A percentile compares a stretch with the other conserved stretches of the same genome.
Evolutionary conservation across 192 early-diverging fungal species (phyloP).

Genomic region (Geranomyces variabilis): DNA sequence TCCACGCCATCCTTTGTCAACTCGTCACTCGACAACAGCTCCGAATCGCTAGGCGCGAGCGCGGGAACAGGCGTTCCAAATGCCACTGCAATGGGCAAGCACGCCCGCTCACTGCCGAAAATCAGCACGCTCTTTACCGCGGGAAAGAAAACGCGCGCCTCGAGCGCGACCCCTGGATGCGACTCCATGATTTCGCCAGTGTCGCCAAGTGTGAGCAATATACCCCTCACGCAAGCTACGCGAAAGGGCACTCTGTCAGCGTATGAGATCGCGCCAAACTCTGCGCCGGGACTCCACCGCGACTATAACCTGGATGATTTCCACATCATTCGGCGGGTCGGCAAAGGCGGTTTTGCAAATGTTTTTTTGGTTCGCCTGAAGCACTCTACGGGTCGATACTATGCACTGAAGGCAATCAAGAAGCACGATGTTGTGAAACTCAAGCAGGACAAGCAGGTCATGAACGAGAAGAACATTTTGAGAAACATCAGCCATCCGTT

Average conservation of each 20-base stretch:
- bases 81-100: slow-evolving; percentile 12
- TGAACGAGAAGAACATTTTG: slow-evolving; percentile 64
- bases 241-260: slow-evolving; percentile 48
- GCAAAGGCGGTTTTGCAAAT: slow-evolving; percentile 60
- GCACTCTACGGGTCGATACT: slow-evolving; percentile 54
- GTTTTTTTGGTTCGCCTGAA: slow-evolving; percentile 55
- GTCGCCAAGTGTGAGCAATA: slow-evolving; percentile 9
- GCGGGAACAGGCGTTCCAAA: neutral
- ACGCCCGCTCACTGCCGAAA: slow-evolving; percentile 33
- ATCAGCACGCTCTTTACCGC: slow-evolving; percentile 34
- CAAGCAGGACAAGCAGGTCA: slow-evolving; percentile 59
- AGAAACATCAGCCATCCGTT: slow-evolving; percentile 51
- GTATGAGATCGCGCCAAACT: slow-evolving; percentile 46
- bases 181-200: slow-evolving; percentile 20
- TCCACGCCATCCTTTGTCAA: neutral
- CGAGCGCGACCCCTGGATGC: slow-evolving; percentile 21
- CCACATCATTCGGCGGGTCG: slow-evolving; percentile 50
- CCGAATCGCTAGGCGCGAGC: slow-evolving; percentile 6
- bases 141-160: slow-evolving; percentile 20
- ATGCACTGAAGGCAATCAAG: slow-evolving; percentile 61
- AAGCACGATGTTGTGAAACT: slow-evolving; percentile 57
- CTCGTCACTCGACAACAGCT: slow-evolving; percentile 8
- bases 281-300: slow-evolving; percentile 28
- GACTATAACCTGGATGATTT: slow-evolving; percentile 53
- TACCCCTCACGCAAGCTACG: slow-evolving; percentile 4